Base-by-base conservation (phyloP, 1,284 basidiomycete species). In the Heimioporus punctisporus region DNA sequence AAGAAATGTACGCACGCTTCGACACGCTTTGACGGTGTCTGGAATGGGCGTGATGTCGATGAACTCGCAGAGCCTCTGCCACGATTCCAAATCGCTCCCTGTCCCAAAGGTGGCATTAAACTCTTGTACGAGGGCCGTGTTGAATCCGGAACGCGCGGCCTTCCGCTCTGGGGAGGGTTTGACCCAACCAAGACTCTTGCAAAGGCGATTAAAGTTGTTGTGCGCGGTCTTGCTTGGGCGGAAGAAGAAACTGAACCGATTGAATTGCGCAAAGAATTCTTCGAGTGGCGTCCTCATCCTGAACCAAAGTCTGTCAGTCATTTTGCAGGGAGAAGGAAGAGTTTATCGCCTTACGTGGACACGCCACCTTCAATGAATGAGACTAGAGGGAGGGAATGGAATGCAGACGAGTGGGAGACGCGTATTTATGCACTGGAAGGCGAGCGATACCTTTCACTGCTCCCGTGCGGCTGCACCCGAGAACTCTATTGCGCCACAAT, bases 11-110 rank as follows among this genome's bases (percentile, higher is more conserved):
- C 52, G 42, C 23, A 54, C 52, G 2, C n/a, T 24, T 12, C 5
- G 47, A 30, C 47, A 50, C 1, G 39, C 41, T 23, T 24, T 6
- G 26, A 53, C 43, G 7, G 15, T 39, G 7, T 21, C 42, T 2
- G 52, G 52, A 23, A 49, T 9, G 10, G 52, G 52, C 26, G 21
- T 37, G 27, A 53, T 45, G 34, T 21, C 47, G 26, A 53, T 44
- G 10, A 25, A 42, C 5, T 4, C 19, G 24, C 52, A 53, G 6
- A 53, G 7, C 19, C 11, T 30, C 26, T 45, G 47, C 52, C 52
- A 53, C 27, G 52, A 49, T 14, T 15, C 25, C 14, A 53, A 25
- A 25, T 53, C 46, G 30, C 9, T 28, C 31, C 23, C 15, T 9
- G 30, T 48, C 31, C 51, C 51, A 12, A 44, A 24, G 30, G 26